Percentiles rank a stretch among this genome's conserved stretches.
These are phyloP conservation scores for Zygotorulaspora chibaensis DNA, from an alignment of 805 yeast species.

Conservation along the genomic window DNA sequence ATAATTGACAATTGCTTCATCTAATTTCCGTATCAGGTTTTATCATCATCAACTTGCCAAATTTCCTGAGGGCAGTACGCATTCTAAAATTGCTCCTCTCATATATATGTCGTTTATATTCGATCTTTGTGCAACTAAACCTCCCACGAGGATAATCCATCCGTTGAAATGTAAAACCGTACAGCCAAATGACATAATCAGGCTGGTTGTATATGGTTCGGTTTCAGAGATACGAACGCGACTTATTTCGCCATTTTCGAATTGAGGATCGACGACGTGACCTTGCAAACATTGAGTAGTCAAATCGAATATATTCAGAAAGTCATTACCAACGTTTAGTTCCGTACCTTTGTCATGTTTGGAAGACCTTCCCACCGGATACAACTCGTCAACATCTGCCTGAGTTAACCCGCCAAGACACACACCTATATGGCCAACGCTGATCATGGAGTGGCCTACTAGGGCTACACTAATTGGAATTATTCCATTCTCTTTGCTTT, in stretches of 20 bases:
- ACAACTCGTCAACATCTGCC: constrained; percentile 21
- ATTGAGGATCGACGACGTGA: background rate
- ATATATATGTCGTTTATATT: constrained; percentile 16
- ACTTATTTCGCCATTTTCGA: constrained; percentile 1
- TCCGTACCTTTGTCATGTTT: constrained; percentile 1
- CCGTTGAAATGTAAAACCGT: constrained; percentile 20
- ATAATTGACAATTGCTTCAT: too few relatives aligned
- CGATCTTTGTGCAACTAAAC: constrained; percentile 18
- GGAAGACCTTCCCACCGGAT: constrained; percentile 5
- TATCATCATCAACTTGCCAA: constrained; percentile 16
- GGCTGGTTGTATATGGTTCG: background rate
- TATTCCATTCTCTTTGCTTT: constrained; percentile 13
- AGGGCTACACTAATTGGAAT: constrained; percentile 20
- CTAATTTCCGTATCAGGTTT: background rate
- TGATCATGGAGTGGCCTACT: constrained; percentile 30
- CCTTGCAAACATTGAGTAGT: constrained; percentile 23
- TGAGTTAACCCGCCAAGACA: constrained; percentile 30
- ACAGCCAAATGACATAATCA: constrained; percentile 16
- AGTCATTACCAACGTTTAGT: constrained; percentile 11
- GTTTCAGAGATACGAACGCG: constrained; percentile 1
- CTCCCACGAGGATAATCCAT: constrained; percentile 27
- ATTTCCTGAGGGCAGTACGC: constrained; percentile 28
- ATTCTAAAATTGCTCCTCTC: constrained; percentile 31
- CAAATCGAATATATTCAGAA: constrained; percentile 24
- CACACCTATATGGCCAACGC: constrained; percentile 23